phyloP scores from a whole-genome alignment of 2,329 filamentous ascomycete genomes.

The Penicillium frequentans region DNA sequence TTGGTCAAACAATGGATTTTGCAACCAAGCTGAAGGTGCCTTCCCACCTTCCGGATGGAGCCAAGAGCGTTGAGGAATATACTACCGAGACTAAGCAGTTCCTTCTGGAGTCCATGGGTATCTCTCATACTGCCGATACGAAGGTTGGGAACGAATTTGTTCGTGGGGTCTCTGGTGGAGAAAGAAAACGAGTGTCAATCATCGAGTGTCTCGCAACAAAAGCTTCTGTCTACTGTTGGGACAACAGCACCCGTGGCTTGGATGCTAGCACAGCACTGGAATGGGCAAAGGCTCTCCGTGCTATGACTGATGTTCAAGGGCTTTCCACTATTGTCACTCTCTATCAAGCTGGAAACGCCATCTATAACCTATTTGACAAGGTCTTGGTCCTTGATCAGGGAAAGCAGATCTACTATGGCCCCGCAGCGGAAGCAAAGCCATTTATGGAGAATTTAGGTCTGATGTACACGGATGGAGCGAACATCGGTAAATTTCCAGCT shows the following conservation, averaged over 20 bases:
- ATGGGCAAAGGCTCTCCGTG: conserved; percentile 60
- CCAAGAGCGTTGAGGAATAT: conserved; percentile 52
- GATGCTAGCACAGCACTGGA: conserved; percentile 66
- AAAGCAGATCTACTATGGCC: conserved; percentile 65
- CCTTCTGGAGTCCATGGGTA: conserved; percentile 58
- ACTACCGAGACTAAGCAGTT: conserved; percentile 54
- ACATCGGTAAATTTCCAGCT: conserved; percentile 45
- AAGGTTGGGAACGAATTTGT: conserved; percentile 68
- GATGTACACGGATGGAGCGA: conserved; percentile 61
- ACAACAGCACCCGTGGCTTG: conserved; percentile 65
- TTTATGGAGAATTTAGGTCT: conserved; percentile 69
- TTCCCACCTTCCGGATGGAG: conserved; percentile 47
- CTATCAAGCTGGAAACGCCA: conserved; percentile 69
- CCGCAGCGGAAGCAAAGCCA: conserved; percentile 57
- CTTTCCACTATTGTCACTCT: conserved; percentile 63
- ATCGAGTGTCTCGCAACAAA: conserved; percentile 62
- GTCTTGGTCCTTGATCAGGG: conserved; percentile 67
- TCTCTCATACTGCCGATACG: conserved; percentile 61
- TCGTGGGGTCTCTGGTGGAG: conserved; percentile 67
- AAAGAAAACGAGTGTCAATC: conserved; percentile 69
- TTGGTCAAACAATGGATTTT: conserved; percentile 55
- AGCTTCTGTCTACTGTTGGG: conserved; percentile 63
- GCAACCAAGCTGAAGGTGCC: conserved; percentile 60
- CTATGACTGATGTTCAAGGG: conserved; percentile 63
- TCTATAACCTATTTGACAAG: conserved; percentile 70